These are phyloP conservation scores for Aspergillus sclerotialis DNA, from an alignment of 2,329 filamentous ascomycete species.

Conservation along the genomic window DNA sequence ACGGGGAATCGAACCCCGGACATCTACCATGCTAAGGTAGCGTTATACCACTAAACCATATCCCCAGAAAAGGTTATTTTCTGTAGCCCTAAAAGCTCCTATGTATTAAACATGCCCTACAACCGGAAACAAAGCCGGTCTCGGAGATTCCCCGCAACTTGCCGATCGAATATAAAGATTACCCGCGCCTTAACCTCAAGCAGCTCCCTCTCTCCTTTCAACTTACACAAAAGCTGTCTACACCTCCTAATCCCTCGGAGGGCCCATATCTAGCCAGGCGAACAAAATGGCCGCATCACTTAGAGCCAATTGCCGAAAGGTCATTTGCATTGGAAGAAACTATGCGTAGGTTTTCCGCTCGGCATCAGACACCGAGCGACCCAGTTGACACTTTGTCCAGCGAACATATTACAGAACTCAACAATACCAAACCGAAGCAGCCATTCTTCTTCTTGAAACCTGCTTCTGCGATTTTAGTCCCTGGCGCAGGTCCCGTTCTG, in stretches of 20 bases:
- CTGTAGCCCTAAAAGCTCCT: no score
- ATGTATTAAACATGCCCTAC: no score
- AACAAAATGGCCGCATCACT: conserved; percentile 35
- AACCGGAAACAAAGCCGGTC: not conserved
- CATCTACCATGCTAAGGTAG: conserved; percentile 43
- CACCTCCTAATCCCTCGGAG: not conserved
- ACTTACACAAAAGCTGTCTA: not conserved
- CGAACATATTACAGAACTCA: conserved; percentile 89
- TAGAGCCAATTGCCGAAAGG: conserved; percentile 56
- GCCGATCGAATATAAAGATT: not conserved
- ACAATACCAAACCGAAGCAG: conserved; percentile 79
- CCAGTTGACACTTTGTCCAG: conserved; percentile 37
- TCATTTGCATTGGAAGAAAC: conserved; percentile 91
- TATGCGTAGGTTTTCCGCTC: conserved; percentile 64
- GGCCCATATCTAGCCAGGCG: not conserved
- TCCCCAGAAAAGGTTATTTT: no score
- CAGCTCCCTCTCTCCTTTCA: conserved; percentile 1
- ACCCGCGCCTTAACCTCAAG: conserved; percentile 2
- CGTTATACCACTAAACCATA: conserved; percentile 46
- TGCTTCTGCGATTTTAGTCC: conserved; percentile 73
- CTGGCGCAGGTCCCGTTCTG: conserved; percentile 70
- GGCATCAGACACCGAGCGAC: conserved; percentile 1
- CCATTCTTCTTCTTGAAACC: conserved; percentile 99
- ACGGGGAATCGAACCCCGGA: conserved; percentile 45
- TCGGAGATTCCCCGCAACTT: not conserved